phyloP scores from a whole-genome alignment of 225 moss, liverwort and hornwort species.

The Physcomitrellopsis africana region DNA sequence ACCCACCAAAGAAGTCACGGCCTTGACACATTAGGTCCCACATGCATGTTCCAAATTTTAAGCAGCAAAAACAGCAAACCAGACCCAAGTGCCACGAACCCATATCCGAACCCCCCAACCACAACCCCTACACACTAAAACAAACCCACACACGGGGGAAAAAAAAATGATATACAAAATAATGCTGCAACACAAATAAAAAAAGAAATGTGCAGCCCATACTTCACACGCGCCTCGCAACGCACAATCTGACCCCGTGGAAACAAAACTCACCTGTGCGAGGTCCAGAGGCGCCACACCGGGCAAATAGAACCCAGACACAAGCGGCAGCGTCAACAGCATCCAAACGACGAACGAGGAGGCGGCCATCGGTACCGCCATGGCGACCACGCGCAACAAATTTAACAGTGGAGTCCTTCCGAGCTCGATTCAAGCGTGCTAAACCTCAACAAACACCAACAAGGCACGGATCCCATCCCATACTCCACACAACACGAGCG shows the following conservation, averaged over 20 bases:
- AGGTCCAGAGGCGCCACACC: slow-evolving; percentile 85
- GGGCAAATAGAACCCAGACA: slow-evolving; percentile 68
- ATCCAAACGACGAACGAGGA: background rate
- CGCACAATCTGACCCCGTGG: too few species aligned
- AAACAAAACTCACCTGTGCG: slow-evolving; percentile 36
- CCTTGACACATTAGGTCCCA: background rate
- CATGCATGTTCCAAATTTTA: too few species aligned
- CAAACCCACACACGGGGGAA: too few species aligned
- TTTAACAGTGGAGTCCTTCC: background rate
- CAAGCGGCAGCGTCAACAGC: slow-evolving; percentile 22
- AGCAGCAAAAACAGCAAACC: too few species aligned
- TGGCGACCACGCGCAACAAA: slow-evolving; percentile 4
- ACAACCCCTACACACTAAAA: too few species aligned
- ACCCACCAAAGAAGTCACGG: background rate
- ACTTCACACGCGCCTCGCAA: background rate
- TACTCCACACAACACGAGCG: too few species aligned
- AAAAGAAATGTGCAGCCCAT: background rate
- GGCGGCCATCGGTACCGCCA: slow-evolving; percentile 32
- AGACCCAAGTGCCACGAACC: too few species aligned
- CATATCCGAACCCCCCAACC: too few species aligned
- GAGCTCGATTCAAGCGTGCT: background rate
- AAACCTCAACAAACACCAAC: background rate
- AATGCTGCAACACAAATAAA: too few species aligned
- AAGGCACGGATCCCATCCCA: slow-evolving; percentile 18
- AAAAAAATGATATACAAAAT: too few species aligned